Percentiles rank a stretch among this genome's conserved stretches.
phyloP scores from a whole-genome alignment of 2,329 filamentous ascomycete species.

The Lecanicillium sp. region DNA sequence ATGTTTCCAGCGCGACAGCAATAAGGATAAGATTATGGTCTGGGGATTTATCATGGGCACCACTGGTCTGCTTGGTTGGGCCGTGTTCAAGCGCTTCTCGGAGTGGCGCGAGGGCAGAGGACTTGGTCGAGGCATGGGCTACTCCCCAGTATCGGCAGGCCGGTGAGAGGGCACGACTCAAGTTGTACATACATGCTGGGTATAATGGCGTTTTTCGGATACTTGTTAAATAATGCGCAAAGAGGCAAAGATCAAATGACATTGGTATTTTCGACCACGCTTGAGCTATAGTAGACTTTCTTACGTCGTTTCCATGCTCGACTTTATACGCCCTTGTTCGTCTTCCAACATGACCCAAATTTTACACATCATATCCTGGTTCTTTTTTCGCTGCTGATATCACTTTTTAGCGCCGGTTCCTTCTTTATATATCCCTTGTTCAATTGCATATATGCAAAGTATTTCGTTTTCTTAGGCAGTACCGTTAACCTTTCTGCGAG shows the following conservation, averaged over 20 bases:
- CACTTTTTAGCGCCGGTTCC: neutral
- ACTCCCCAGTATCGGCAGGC: slow-evolving; percentile 23
- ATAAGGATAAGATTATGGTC: slow-evolving; percentile 61
- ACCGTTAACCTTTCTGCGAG: slow-evolving; percentile 55
- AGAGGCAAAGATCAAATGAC: neutral
- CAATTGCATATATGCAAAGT: slow-evolving; percentile 1
- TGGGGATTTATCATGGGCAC: slow-evolving; percentile 58
- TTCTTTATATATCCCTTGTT: neutral
- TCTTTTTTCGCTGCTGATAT: neutral
- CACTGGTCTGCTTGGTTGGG: slow-evolving; percentile 54
- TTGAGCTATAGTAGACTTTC: neutral
- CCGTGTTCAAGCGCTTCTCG: slow-evolving; percentile 44
- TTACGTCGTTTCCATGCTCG: neutral
- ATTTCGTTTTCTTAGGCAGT: slow-evolving; percentile 14
- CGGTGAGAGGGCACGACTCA: slow-evolving; percentile 16
- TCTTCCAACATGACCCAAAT: slow-evolving; percentile 2
- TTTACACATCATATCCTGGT: neutral
- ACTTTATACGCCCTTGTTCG: neutral
- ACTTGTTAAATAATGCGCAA: neutral
- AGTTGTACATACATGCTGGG: neutral
- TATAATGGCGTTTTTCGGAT: neutral
- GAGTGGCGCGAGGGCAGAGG: slow-evolving; percentile 32
- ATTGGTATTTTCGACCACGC: slow-evolving; percentile 2
- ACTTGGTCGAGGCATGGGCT: slow-evolving; percentile 25
- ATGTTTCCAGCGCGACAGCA: slow-evolving; percentile 62